Conservation (phyloP, 2,329 filamentous ascomycete genomes). For the Aspergillus vadensis region DNA sequence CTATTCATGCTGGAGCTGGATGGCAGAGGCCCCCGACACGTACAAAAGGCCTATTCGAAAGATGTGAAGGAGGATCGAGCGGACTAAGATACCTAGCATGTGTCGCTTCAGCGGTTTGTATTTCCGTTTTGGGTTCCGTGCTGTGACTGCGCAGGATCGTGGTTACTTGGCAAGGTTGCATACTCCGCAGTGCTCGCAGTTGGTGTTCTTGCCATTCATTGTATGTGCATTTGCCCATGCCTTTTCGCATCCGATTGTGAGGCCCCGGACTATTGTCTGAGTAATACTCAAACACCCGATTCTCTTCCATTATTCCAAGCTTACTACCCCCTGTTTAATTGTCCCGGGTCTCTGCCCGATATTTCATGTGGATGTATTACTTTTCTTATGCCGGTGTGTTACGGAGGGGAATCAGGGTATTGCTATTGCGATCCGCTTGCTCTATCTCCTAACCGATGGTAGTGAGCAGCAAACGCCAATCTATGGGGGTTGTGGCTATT, state of each 20-base stretch:
- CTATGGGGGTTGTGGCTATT: neutral
- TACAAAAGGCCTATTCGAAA: conserved; percentile 48
- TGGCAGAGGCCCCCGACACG: conserved; percentile 53
- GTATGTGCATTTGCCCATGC: conserved; percentile 9
- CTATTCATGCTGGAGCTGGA: conserved; percentile 78
- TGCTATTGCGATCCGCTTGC: neutral
- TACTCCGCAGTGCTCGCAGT: conserved; percentile 14
- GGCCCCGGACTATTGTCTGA: neutral
- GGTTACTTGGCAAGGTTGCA: conserved; percentile 28
- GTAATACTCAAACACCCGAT: neutral
- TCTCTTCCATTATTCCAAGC: neutral
- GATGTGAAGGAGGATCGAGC: conserved; percentile 45
- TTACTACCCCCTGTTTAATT: conserved; percentile 2
- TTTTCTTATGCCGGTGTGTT: neutral
- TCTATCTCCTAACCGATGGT: neutral
- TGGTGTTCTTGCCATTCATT: conserved; percentile 12
- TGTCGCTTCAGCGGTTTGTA: neutral
- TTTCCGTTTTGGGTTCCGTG: neutral
- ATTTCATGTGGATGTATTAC: neutral
- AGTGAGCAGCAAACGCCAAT: neutral
- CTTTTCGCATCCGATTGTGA: neutral
- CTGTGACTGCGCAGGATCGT: conserved; percentile 27
- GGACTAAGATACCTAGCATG: conserved; percentile 23
- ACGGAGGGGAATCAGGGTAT: neutral
- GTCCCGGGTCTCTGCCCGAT: neutral